A percentile compares a stretch with the other conserved stretches of the same genome.
Evolutionary conservation across 768 basidiomycete genomes (phyloP).

Genomic region (Termitomyces sp.): DNA sequence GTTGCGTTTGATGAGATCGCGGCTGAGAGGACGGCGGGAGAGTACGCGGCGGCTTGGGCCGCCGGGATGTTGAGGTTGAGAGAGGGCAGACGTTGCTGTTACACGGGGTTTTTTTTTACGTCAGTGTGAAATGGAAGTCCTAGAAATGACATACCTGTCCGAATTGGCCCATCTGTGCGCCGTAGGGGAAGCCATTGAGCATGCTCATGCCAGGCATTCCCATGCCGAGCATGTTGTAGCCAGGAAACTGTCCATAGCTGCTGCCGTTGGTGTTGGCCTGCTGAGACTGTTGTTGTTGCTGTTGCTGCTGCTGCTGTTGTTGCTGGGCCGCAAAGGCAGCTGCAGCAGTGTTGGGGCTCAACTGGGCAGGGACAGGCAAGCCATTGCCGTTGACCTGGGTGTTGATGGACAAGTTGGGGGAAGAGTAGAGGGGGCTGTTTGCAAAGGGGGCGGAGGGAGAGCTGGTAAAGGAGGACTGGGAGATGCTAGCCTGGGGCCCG

Average conservation of each 20-base stretch:
- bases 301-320: slow-evolving; percentile 25
- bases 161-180: slow-evolving; percentile 66
- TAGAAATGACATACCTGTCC: slow-evolving; percentile 43
- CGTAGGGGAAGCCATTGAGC: slow-evolving; percentile 70
- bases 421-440: slow-evolving; percentile 66
- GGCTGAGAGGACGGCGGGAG: slow-evolving; percentile 74
- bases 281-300: slow-evolving; percentile 41
- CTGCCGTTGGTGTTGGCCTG: slow-evolving; percentile 44
- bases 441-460: slow-evolving; percentile 45
- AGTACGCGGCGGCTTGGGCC: slow-evolving; percentile 65
- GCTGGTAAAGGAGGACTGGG: slow-evolving; percentile 50
- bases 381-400: slow-evolving; percentile 47
- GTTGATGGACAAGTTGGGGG: slow-evolving; percentile 67
- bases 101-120: not conserved
- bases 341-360: slow-evolving; percentile 66
- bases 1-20: slow-evolving; percentile 64
- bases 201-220: slow-evolving; percentile 72
- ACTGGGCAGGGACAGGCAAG: slow-evolving; percentile 41
- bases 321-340: slow-evolving; percentile 44
- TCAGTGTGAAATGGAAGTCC: not conserved
- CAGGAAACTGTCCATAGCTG: slow-evolving; percentile 57
- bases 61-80: slow-evolving; percentile 65
- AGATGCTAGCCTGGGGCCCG: slow-evolving; percentile 66
- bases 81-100: slow-evolving; percentile 60
- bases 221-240: slow-evolving; percentile 80